A percentile compares a stretch with the other conserved stretches of the same genome.
These are phyloP conservation scores for Penicillium digitatum DNA, from an alignment of 2,329 filamentous ascomycete genomes.

Conservation along the genomic window DNA sequence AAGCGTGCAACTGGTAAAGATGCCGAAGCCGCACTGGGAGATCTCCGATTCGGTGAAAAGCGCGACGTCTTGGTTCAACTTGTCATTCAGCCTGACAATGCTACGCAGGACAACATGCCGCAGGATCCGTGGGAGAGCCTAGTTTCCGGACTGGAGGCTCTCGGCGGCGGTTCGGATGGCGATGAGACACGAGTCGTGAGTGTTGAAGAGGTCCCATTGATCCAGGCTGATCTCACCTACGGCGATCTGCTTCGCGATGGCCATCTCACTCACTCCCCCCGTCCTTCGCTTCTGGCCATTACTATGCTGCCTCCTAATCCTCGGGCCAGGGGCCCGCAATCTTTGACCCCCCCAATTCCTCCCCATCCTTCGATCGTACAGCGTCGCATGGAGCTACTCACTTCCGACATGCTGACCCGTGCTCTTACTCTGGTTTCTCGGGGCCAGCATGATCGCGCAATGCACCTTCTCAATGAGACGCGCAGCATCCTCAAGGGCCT, in stretches of 20 bases:
- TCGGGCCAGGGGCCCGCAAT: constrained; percentile 57
- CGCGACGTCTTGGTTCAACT: constrained; percentile 89
- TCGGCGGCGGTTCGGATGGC: constrained; percentile 80
- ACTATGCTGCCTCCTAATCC: constrained; percentile 76
- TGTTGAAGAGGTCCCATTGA: constrained; percentile 89
- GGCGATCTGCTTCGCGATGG: constrained; percentile 91
- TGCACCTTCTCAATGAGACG: constrained; percentile 88
- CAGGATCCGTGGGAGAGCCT: constrained; percentile 97
- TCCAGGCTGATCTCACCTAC: constrained; percentile 91
- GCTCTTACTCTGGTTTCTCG: constrained; percentile 86
- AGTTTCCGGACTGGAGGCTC: constrained; percentile 87
- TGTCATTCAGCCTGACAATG: constrained; percentile 81
- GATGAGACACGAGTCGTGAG: constrained; percentile 80
- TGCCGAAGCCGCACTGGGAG: constrained; percentile 85
- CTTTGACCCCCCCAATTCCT: constrained; percentile 73
- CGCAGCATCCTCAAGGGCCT: constrained; percentile 92
- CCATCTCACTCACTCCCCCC: constrained; percentile 75
- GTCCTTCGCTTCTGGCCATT: constrained; percentile 87
- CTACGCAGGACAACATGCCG: constrained; percentile 75
- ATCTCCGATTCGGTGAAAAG: constrained; percentile 94
- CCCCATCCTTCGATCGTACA: constrained; percentile 94
- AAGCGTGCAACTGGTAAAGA: constrained; percentile 93
- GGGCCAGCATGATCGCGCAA: constrained; percentile 87
- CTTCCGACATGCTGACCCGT: constrained; percentile 94
- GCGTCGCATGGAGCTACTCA: constrained; percentile 93